Base-by-base conservation (phyloP, 305 asterid species). In the Fraxinus xanthoxyloides region DNA sequence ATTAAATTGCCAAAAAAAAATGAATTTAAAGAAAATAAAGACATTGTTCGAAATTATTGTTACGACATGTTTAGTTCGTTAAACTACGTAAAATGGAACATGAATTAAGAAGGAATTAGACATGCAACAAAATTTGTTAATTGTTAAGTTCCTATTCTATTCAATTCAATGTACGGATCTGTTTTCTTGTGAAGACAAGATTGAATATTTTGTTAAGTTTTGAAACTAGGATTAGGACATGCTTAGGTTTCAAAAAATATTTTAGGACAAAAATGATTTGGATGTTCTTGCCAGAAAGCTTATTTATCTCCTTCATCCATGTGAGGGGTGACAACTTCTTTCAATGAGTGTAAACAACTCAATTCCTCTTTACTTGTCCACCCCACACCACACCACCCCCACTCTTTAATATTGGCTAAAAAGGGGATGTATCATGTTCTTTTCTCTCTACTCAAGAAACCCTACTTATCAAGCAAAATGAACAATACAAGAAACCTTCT, bases 271-370 rank as follows among this genome's bases (percentile, higher is more conserved):
- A 84, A 77, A 85, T 86, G 89, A 86, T 87, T 87, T 80, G 89
- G 87, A 89, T 81, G 87, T 91, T 84, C 48, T 73, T 85, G 80
- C 79, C 82, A 80, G 32, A 82, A 74, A 67, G 81, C 76, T 77
- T 78, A 23, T 84, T 91, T 85, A 86, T 84, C 81, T 36, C 35
- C 84, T 82, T 69, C 79, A 81, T 85, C 90, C 95, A 91, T 90
- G 92, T 91, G 95, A 91, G 81, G 35, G 82, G 84, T 85, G 46
- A 72, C 86, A 85, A 82, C 90, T 85, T 82, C 82, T 86, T 80
- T 40, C 15, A 9, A 40, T 10, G 15, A 40, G 15, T 86, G 86
- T 81, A 72, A 83, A 85, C 88, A 83, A 88, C 87, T 84, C 88
- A 83, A 76, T 65, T 67, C 63, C 84, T 79, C 85, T 86, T 82